phyloP scores from a whole-genome alignment of 2,329 filamentous ascomycete species.

The Phyllosticta paracitricarpa region DNA sequence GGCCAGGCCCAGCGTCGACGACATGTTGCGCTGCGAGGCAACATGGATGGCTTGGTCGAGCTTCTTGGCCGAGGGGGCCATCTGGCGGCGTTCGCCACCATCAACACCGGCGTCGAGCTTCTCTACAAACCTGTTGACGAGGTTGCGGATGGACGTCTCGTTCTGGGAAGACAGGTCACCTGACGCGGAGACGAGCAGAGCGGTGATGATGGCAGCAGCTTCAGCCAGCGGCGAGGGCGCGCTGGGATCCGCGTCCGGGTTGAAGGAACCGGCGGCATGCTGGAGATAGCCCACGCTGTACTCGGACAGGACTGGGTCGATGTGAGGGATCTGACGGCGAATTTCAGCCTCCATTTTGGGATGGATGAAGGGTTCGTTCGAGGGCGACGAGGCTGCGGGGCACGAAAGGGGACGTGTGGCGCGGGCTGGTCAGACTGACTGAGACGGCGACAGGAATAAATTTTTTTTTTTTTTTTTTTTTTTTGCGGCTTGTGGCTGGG shows the following conservation, averaged over 20 bases:
- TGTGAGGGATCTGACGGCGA: conserved; percentile 69
- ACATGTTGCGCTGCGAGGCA: conserved; percentile 88
- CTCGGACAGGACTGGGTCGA: conserved; percentile 81
- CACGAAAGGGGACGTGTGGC: neutral
- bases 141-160: conserved; percentile 66
- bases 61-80: conserved; percentile 68
- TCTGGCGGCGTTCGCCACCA: conserved; percentile 56
- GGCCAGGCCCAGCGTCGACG: conserved; percentile 82
- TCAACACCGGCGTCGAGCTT: conserved; percentile 65
- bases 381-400: neutral
- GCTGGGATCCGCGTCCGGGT: conserved; percentile 59
- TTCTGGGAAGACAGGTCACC: conserved; percentile 64
- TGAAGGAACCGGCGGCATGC: conserved; percentile 80
- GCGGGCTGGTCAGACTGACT: neutral
- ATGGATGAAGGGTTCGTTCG: conserved; percentile 14
- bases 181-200: conserved; percentile 85
- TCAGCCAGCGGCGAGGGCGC: conserved; percentile 70
- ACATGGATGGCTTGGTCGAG: conserved; percentile 94
- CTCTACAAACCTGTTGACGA: conserved; percentile 84
- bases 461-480: neutral
- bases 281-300: conserved; percentile 91
- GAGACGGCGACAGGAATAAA: neutral
- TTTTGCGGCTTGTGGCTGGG: neutral
- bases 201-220: conserved; percentile 74
- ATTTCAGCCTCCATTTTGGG: conserved; percentile 74